Base-by-base conservation (phyloP, 2,329 filamentous ascomycete species). In the Ceratocystis colombiana region DNA sequence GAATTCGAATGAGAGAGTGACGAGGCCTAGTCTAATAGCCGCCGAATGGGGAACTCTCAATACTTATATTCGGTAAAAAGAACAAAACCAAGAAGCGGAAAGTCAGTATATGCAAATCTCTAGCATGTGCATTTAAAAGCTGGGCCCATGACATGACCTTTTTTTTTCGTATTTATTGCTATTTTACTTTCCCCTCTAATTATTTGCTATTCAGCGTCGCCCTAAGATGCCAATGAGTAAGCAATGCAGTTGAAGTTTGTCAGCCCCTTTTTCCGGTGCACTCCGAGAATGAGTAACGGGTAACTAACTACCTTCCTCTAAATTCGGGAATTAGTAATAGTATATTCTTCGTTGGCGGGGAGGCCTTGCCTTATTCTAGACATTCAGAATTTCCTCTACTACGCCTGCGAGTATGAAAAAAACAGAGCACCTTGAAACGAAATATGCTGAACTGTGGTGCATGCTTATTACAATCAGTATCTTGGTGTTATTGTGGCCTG, bases 61-160 rank as follows among this genome's bases (percentile, higher is more conserved):
- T 28, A 53, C 22, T 53, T 53, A 53, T 53, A 59, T 17, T 20
- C 7, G 28, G 12, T 59, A 8, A 37, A n/a, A n/a, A 59, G 55
- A 59, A 59, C 25, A 37, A n/a, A 8, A 8, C n/a, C 25, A 59
- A 59, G 28, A n/a, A 37, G 55, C 55, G 33, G 55, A 28, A 59
- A 59, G 53, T 59, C 53, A n/a, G n/a, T 30, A 59, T 37, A 33
- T 41, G 37, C 37, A 41, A 41, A 41, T 41, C 37, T 41, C 37
- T 41, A 15, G 37, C 37, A 41, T 41, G 37, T 41, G 10, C 37
- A 41, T 41, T 41, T 41, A 12, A 15, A 41, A 15, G 12, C 37
- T 41, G 37, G 37, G 37, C 37, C 37, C 37, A 41, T 41, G 37
- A 41, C 12, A 41, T 41, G 37, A 4, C 37, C 3, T 41, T 41